phyloP scores from a whole-genome alignment of 176 grass and related monocot genomes.

The Bothriochloa decipiens region DNA sequence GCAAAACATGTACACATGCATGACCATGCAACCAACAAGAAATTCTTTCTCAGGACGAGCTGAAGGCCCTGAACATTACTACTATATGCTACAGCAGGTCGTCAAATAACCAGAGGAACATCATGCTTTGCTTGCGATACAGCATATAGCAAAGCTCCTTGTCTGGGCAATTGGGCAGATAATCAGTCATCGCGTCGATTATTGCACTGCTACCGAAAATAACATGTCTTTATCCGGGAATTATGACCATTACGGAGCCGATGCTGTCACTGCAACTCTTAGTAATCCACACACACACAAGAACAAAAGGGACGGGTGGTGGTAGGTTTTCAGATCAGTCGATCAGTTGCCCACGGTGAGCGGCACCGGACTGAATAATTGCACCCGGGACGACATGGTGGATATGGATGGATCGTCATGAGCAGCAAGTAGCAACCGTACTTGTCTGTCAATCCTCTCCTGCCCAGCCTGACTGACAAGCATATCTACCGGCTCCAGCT shows the following conservation, averaged over 20 bases:
- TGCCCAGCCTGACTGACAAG: slow-evolving; percentile 25
- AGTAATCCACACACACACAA: background rate
- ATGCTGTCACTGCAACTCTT: slow-evolving; percentile 24
- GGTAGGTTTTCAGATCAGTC: slow-evolving; percentile 24
- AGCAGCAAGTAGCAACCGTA: slow-evolving; percentile 2
- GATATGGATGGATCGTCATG: background rate
- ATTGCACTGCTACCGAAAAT: slow-evolving; percentile 24
- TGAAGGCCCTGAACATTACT: too few relatives aligned
- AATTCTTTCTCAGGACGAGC: background rate
- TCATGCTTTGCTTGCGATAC: too few relatives aligned
- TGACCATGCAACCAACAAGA: slow-evolving; percentile 4
- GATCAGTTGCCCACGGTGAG: background rate
- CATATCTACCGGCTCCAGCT: slow-evolving; percentile 10
- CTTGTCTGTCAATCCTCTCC: slow-evolving; percentile 24
- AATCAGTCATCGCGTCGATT: background rate
- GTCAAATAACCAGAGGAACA: background rate
- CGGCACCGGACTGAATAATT: slow-evolving; percentile 22
- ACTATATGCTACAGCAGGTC: too few relatives aligned
- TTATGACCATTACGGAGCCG: slow-evolving; percentile 26
- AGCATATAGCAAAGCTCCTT: too few relatives aligned
- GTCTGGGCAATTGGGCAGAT: background rate
- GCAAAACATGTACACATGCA: slow-evolving; percentile 15
- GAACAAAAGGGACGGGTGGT: slow-evolving; percentile 1
- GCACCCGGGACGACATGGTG: slow-evolving; percentile 23
- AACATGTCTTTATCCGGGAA: slow-evolving; percentile 44